Percentiles rank a stretch among this genome's conserved stretches.
phyloP scores from a whole-genome alignment of 805 yeast species.

The Nakazawaea wyomingensis region DNA sequence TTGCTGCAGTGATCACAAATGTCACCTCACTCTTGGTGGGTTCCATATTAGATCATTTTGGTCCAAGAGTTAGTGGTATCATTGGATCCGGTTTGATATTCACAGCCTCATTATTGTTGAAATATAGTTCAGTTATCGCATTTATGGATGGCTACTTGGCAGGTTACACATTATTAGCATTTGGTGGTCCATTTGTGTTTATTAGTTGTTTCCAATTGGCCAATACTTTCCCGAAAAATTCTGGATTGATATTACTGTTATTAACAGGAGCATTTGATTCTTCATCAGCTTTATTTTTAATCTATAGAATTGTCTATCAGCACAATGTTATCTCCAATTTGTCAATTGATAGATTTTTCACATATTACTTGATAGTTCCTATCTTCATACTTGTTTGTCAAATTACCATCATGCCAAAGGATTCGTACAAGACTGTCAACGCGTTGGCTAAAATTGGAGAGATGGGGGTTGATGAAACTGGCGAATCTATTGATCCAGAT shows the following conservation, averaged over 20 bases:
- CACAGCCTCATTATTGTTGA: slow-evolving; percentile 40
- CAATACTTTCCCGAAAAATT: slow-evolving; percentile 74
- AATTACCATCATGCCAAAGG: slow-evolving; percentile 71
- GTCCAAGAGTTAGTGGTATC: slow-evolving; percentile 76
- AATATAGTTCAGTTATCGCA: slow-evolving; percentile 19
- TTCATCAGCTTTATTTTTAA: slow-evolving; percentile 79
- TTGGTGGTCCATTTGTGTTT: slow-evolving; percentile 93
- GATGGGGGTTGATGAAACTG: slow-evolving; percentile 71
- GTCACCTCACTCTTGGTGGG: slow-evolving; percentile 82
- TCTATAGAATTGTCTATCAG: slow-evolving; percentile 65
- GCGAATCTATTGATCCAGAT: slow-evolving; percentile 43
- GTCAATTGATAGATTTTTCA: slow-evolving; percentile 56
- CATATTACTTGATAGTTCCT: slow-evolving; percentile 68
- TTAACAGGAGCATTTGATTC: slow-evolving; percentile 94
- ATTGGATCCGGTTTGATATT: slow-evolving; percentile 61
- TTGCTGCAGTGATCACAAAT: slow-evolving; percentile 84
- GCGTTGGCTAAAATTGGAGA: slow-evolving; percentile 63
- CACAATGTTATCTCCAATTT: slow-evolving; percentile 30
- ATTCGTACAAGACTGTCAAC: slow-evolving; percentile 68
- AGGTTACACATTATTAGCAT: slow-evolving; percentile 74
- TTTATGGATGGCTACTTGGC: slow-evolving; percentile 58
- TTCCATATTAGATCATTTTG: slow-evolving; percentile 65
- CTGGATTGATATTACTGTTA: slow-evolving; percentile 77
- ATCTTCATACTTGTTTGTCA: slow-evolving; percentile 71
- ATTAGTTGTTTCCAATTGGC: slow-evolving; percentile 88